Evolutionary conservation across 345 rosid genomes (phyloP).

Genomic region (Pugionium dolabratum): DNA sequence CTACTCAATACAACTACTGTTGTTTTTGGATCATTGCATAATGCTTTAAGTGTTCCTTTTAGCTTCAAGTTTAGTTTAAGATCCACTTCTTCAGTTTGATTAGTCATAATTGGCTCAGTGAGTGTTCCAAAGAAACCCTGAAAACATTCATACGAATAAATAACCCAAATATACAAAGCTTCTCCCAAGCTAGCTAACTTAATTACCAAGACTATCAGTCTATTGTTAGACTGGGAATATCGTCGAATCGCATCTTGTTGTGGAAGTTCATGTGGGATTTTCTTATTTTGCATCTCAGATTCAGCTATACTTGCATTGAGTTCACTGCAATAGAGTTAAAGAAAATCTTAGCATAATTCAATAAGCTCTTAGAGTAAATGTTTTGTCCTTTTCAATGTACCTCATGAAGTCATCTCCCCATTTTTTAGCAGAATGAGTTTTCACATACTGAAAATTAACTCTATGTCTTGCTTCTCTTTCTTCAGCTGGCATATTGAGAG

Average conservation of each 20-base stretch:
- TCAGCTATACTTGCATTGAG: slow-evolving; percentile 93
- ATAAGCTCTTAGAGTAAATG: slow-evolving; percentile 1
- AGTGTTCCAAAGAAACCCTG: slow-evolving; percentile 97
- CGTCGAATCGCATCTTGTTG: slow-evolving; percentile 64
- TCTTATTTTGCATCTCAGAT: slow-evolving; percentile 87
- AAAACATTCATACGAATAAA: neutral
- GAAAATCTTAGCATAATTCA: neutral
- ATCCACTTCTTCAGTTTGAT: slow-evolving; percentile 88
- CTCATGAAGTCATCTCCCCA: slow-evolving; percentile 99
- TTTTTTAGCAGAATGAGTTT: slow-evolving; percentile 89
- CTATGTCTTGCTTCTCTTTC: slow-evolving; percentile 89
- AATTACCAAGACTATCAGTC: slow-evolving; percentile 83
- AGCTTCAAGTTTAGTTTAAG: slow-evolving; percentile 85
- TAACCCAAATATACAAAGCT: neutral
- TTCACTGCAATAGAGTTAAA: slow-evolving; percentile 57
- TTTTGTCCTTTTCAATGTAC: slow-evolving; percentile 42
- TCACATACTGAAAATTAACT: slow-evolving; percentile 76
- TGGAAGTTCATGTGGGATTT: slow-evolving; percentile 87
- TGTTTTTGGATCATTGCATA: slow-evolving; percentile 74
- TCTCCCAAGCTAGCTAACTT: slow-evolving; percentile 41
- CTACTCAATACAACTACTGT: slow-evolving; percentile 93
- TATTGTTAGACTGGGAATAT: slow-evolving; percentile 70
- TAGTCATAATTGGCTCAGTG: slow-evolving; percentile 80
- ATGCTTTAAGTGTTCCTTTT: slow-evolving; percentile 60
- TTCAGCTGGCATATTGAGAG: slow-evolving; percentile 75